A percentile compares a stretch with the other conserved stretches of the same genome.
Evolutionary conservation across 768 basidiomycete species (phyloP).

Genomic region (Psilocybe tampanensis): DNA sequence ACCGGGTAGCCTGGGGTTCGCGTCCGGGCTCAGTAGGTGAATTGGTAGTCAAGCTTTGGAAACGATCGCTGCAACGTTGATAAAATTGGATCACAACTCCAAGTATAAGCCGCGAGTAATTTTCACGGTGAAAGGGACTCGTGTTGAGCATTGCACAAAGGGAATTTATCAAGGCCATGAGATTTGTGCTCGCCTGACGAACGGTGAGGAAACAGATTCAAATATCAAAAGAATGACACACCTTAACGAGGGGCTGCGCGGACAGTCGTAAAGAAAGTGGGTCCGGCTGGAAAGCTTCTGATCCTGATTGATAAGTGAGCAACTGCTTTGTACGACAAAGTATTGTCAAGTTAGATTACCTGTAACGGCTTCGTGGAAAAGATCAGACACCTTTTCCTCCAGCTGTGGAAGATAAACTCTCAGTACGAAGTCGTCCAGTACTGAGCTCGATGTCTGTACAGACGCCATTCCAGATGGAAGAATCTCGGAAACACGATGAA

Average conservation of each 20-base stretch:
- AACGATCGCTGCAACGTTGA: slow-evolving; percentile 88
- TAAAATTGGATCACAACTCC: slow-evolving; percentile 96
- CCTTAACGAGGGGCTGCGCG: slow-evolving; percentile 78
- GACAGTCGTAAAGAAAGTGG: slow-evolving; percentile 65
- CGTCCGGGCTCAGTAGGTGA: slow-evolving; percentile 32
- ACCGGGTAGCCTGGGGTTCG: slow-evolving; percentile 54
- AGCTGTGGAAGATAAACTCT: slow-evolving; percentile 93
- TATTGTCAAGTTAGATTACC: slow-evolving; percentile 40
- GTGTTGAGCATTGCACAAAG: slow-evolving; percentile 88
- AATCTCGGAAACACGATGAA: slow-evolving; percentile 69
- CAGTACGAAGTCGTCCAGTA: slow-evolving; percentile 91
- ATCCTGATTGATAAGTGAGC: slow-evolving; percentile 43
- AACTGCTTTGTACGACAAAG: background rate
- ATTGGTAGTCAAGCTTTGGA: slow-evolving; percentile 68
- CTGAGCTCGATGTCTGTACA: slow-evolving; percentile 63
- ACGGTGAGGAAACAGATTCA: background rate
- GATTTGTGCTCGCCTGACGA: slow-evolving; percentile 72
- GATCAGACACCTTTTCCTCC: slow-evolving; percentile 86
- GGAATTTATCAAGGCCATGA: slow-evolving; percentile 90
- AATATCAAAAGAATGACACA: slow-evolving; percentile 26
- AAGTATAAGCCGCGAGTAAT: slow-evolving; percentile 91
- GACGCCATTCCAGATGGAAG: slow-evolving; percentile 75
- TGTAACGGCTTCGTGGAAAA: slow-evolving; percentile 86
- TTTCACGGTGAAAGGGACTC: slow-evolving; percentile 94
- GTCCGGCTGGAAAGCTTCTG: slow-evolving; percentile 89